A percentile compares a stretch with the other conserved stretches of the same genome.
phyloP scores from a whole-genome alignment of 305 asterid genomes.

The Fraxinus greggii region DNA sequence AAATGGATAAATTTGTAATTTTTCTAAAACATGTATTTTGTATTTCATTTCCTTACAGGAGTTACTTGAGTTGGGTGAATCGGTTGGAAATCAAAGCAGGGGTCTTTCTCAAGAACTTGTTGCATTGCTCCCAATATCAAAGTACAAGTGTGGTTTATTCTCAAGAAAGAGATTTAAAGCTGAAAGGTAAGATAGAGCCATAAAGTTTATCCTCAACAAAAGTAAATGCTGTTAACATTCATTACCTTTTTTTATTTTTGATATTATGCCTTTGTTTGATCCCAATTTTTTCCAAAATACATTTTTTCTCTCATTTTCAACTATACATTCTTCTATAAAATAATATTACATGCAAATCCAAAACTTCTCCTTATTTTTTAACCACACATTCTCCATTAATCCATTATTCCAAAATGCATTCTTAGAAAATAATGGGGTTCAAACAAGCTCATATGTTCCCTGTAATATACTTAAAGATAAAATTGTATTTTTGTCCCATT shows the following conservation, averaged over 20 bases:
- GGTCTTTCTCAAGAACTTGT: slow-evolving; percentile 78
- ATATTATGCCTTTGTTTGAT: neutral
- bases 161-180: slow-evolving; percentile 63
- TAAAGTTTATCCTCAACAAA: neutral
- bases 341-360: too few species aligned
- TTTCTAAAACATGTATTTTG: neutral
- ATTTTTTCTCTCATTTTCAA: too few species aligned
- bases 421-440: too few species aligned
- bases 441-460: neutral
- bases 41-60: slow-evolving; percentile 42
- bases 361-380: too few species aligned
- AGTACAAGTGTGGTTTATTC: slow-evolving; percentile 78
- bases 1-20: neutral
- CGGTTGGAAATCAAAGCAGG: slow-evolving; percentile 86
- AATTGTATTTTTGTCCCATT: neutral
- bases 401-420: too few species aligned
- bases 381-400: too few species aligned
- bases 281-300: too few species aligned
- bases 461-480: neutral
- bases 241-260: neutral
- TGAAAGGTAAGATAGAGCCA: slow-evolving; percentile 52
- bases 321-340: too few species aligned
- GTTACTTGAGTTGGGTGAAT: slow-evolving; percentile 90
- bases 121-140: slow-evolving; percentile 68
- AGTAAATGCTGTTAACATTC: neutral